phyloP scores from a whole-genome alignment of 1,284 basidiomycete genomes.

The Moesziomyces sp. region DNA sequence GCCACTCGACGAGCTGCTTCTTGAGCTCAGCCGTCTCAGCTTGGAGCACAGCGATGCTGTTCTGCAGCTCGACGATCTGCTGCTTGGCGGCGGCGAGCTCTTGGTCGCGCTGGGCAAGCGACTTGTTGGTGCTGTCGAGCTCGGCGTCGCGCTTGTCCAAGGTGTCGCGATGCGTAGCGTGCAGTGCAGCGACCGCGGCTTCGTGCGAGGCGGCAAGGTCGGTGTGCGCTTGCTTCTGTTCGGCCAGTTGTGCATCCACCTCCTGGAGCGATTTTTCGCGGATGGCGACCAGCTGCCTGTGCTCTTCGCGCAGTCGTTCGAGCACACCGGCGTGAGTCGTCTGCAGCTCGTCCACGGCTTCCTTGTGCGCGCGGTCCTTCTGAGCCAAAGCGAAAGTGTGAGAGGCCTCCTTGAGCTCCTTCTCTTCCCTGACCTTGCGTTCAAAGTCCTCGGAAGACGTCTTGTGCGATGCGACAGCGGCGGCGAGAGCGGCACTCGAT shows the following conservation, averaged over 20 bases:
- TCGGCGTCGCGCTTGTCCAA: slow-evolving; percentile 20
- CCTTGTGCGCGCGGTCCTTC: slow-evolving; percentile 47
- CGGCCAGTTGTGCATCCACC: slow-evolving; percentile 25
- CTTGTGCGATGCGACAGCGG: slow-evolving; percentile 46
- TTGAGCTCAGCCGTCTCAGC: slow-evolving; percentile 39
- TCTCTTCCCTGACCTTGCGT: slow-evolving; percentile 39
- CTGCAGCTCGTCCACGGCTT: slow-evolving; percentile 28
- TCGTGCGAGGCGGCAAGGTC: slow-evolving; percentile 19
- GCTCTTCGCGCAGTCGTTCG: slow-evolving; percentile 30
- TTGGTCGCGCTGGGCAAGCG: slow-evolving; percentile 15
- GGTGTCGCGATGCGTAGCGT: slow-evolving; percentile 21
- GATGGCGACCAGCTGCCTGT: slow-evolving; percentile 25
- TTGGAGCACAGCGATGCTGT: slow-evolving; percentile 25
- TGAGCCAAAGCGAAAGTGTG: slow-evolving; percentile 40
- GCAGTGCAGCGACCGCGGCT: slow-evolving; percentile 13
- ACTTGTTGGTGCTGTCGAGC: slow-evolving; percentile 8
- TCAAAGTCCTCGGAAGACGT: slow-evolving; percentile 37
- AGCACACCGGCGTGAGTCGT: slow-evolving; percentile 25
- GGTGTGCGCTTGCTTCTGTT: slow-evolving; percentile 11
- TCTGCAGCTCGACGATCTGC: slow-evolving; percentile 41
- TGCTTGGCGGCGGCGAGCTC: slow-evolving; percentile 27
- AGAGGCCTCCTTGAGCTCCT: slow-evolving; percentile 36
- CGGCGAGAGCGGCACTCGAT: slow-evolving; percentile 46
- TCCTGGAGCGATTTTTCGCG: slow-evolving; percentile 31
- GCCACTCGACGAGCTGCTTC: slow-evolving; percentile 27